phyloP scores from a whole-genome alignment of 2,329 filamentous ascomycete species.

The Alternaria solani region DNA sequence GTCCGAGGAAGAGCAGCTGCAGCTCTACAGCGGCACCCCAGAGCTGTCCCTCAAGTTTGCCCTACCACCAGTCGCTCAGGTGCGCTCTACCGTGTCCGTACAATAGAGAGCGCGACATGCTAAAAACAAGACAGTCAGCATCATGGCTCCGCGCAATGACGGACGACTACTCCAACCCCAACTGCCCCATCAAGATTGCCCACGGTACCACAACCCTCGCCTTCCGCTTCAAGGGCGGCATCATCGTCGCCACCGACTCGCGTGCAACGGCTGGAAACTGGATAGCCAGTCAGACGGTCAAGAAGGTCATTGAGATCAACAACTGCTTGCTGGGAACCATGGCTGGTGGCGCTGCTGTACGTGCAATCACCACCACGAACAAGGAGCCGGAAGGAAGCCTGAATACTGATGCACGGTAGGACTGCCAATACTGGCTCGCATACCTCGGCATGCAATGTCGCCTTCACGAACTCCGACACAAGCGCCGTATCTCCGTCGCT shows the following conservation, averaged over 20 bases:
- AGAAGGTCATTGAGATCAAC: conserved; percentile 99
- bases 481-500: conserved; percentile 96
- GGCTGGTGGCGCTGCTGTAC: conserved; percentile 91
- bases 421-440: conserved; percentile 99
- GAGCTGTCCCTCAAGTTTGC: conserved; percentile 91
- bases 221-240: conserved; percentile 97
- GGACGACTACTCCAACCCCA: conserved; percentile 95
- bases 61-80: conserved; percentile 90
- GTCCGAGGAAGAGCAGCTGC: conserved; percentile 76
- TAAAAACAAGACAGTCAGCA: conserved; percentile 70
- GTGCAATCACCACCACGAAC: background rate
- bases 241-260: conserved; percentile 98
- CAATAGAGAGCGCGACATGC: conserved; percentile 1
- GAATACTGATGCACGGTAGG: conserved; percentile 58
- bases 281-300: conserved; percentile 99
- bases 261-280: conserved; percentile 97
- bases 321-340: conserved; percentile 93
- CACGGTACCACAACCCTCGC: conserved; percentile 98
- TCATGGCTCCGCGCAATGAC: conserved; percentile 96
- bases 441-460: conserved; percentile 99
- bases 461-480: conserved; percentile 98
- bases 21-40: conserved; percentile 72
- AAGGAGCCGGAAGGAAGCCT: background rate
- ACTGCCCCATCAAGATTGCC: conserved; percentile 98
- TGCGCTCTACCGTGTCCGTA: conserved; percentile 50